phyloP scores from a whole-genome alignment of 1,139 yeast genomes.

The Blastobotrys petasosporus region DNA sequence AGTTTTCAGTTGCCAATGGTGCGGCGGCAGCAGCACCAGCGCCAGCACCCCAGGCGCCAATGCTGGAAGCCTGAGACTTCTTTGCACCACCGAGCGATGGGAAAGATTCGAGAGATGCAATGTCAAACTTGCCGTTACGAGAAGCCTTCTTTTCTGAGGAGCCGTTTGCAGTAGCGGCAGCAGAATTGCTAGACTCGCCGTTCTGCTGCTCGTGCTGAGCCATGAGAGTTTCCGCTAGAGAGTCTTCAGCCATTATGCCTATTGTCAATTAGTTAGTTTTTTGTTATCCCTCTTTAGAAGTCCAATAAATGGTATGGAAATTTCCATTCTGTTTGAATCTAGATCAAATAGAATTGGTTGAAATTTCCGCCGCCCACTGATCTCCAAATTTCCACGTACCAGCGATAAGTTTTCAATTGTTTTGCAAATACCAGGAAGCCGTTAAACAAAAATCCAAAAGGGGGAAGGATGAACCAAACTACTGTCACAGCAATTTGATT shows the following conservation, averaged over 20 bases:
- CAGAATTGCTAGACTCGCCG: constrained; percentile 10
- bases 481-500: too few species aligned
- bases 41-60: constrained; percentile 29
- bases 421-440: too few species aligned
- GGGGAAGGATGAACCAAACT: too few species aligned
- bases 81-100: constrained; percentile 55
- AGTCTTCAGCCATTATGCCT: constrained; percentile 14
- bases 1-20: constrained; percentile 4
- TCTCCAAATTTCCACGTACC: too few species aligned
- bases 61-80: constrained; percentile 30
- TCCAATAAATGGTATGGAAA: too few species aligned
- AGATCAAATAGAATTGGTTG: too few species aligned
- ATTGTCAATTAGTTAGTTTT: too few species aligned
- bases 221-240: constrained; percentile 28
- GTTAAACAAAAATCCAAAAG: too few species aligned
- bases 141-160: constrained; percentile 5
- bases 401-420: too few species aligned
- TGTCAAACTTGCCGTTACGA: constrained; percentile 17
- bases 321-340: too few species aligned
- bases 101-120: constrained; percentile 44
- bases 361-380: too few species aligned
- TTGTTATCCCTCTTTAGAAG: too few species aligned
- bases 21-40: constrained; percentile 36
- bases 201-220: constrained; percentile 23
- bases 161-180: constrained; percentile 4